Evolutionary conservation across 1,284 basidiomycete species (phyloP).

Genomic region (Clitocybe nebularis): DNA sequence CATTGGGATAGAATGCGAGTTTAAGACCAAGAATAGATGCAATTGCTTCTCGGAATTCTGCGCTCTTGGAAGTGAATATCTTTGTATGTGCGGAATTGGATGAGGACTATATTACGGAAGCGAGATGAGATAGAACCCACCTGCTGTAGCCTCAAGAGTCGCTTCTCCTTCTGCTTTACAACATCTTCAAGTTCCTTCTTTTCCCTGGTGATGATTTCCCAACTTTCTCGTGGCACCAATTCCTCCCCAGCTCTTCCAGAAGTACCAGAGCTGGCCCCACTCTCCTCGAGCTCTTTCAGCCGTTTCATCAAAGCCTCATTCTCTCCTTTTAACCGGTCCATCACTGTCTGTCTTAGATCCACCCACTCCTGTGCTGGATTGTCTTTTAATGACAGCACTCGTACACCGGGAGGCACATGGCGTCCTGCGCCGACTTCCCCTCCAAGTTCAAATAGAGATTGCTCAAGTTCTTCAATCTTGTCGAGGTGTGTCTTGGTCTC

Average conservation of each 20-base stretch:
- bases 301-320: conserved; percentile 67
- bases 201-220: conserved; percentile 60
- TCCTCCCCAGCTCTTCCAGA: conserved; percentile 20
- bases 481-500: conserved; percentile 37
- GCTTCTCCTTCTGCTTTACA: conserved; percentile 72
- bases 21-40: conserved; percentile 81
- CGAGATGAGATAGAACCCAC: too few species aligned
- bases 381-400: conserved; percentile 65
- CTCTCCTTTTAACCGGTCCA: conserved; percentile 71
- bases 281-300: conserved; percentile 50
- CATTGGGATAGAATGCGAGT: conserved; percentile 80
- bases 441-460: conserved; percentile 64
- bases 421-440: conserved; percentile 75
- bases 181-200: conserved; percentile 56
- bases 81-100: conserved; percentile 21
- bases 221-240: conserved; percentile 66
- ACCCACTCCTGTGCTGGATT: conserved; percentile 77
- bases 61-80: conserved; percentile 71
- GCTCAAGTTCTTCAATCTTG: conserved; percentile 51
- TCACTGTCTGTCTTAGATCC: conserved; percentile 59
- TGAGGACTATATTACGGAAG: not conserved
- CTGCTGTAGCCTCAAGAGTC: conserved; percentile 69
- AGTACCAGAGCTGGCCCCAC: conserved; percentile 13
- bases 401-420: conserved; percentile 69
- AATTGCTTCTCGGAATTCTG: conserved; percentile 80